These are phyloP conservation scores for Fraxinus dipetala DNA, from an alignment of 305 asterid genomes.

Conservation along the genomic window DNA sequence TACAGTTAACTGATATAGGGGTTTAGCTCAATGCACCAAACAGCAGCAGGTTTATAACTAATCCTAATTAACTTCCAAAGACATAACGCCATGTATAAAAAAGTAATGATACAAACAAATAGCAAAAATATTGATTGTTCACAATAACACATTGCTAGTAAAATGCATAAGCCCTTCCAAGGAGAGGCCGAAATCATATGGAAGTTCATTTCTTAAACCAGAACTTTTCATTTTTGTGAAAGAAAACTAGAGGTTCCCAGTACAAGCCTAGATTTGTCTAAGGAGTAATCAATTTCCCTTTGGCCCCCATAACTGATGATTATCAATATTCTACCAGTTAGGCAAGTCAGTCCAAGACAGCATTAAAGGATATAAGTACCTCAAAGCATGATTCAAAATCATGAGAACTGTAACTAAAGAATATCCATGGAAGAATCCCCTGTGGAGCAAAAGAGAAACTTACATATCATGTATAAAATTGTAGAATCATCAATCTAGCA, in stretches of 20 bases:
- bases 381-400: slow-evolving; percentile 93
- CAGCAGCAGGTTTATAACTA: neutral
- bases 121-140: neutral
- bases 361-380: slow-evolving; percentile 42
- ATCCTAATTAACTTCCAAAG: neutral
- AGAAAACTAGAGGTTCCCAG: neutral
- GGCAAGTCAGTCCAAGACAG: neutral
- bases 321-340: neutral
- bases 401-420: slow-evolving; percentile 81
- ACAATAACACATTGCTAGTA: neutral
- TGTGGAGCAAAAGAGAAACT: slow-evolving; percentile 35
- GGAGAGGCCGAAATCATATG: neutral
- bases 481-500: slow-evolving; percentile 4
- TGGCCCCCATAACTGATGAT: neutral
- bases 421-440: slow-evolving; percentile 99
- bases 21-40: neutral
- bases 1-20: neutral
- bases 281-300: neutral
- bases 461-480: neutral
- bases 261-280: neutral
- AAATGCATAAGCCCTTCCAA: neutral
- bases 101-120: neutral
- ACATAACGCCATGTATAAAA: neutral
- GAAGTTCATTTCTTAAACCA: neutral
- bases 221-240: neutral